phyloP scores from a whole-genome alignment of 1,284 basidiomycete species.

The Rhodotorula sp. region DNA sequence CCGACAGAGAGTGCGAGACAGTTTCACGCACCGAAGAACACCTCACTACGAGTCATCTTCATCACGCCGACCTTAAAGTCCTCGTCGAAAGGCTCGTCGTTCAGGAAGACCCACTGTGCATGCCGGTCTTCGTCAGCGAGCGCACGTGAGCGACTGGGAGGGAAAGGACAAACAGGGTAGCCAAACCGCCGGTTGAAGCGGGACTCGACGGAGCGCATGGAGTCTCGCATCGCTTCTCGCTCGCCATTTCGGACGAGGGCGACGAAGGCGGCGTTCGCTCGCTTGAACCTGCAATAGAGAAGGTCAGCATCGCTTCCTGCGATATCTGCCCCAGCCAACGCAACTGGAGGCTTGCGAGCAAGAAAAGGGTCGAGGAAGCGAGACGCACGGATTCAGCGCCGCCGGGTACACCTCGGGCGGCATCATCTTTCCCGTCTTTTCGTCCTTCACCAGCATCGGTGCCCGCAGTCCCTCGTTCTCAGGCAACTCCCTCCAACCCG shows the following conservation, averaged over 20 bases:
- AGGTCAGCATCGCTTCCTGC: not conserved
- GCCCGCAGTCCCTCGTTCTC: conserved; percentile 26
- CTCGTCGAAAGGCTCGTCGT: conserved; percentile 48
- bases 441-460: conserved; percentile 8
- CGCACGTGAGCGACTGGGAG: not conserved
- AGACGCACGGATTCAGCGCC: conserved; percentile 33
- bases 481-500: not conserved
- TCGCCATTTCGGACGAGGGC: conserved; percentile 36
- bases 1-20: conserved; percentile 53
- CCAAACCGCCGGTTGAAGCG: conserved; percentile 48
- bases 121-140: not conserved
- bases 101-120: conserved; percentile 7
- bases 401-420: conserved; percentile 39
- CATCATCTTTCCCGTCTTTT: conserved; percentile 17
- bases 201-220: conserved; percentile 34
- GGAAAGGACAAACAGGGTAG: conserved; percentile 45
- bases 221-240: conserved; percentile 27
- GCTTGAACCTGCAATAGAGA: conserved; percentile 24
- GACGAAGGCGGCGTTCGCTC: conserved; percentile 38
- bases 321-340: too few relatives aligned
- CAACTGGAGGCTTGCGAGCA: not conserved
- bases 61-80: conserved; percentile 49
- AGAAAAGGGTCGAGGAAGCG: not conserved
- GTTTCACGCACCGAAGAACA: conserved; percentile 54
- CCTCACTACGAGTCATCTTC: conserved; percentile 46